Evolutionary conservation across 495 filamentous ascomycete species (phyloP).

Genomic region (Ramalina intermedia): DNA sequence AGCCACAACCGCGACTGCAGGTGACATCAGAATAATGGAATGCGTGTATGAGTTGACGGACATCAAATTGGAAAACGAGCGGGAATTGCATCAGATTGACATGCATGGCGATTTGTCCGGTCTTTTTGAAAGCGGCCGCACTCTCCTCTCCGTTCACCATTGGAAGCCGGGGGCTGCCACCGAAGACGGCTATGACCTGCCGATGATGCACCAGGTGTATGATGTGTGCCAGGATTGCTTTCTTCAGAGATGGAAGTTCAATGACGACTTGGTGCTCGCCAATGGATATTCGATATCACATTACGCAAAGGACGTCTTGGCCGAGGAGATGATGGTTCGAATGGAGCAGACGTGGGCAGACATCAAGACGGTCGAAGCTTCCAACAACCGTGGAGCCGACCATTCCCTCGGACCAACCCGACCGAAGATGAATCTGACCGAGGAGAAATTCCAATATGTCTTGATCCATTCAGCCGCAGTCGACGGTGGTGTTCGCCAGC

Average conservation of each 20-base stretch:
- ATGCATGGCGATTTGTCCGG: constrained; percentile 44
- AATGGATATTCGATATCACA: constrained; percentile 49
- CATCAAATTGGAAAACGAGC: constrained; percentile 41
- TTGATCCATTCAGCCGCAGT: constrained; percentile 6
- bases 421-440: constrained; percentile 5
- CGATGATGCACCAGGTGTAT: constrained; percentile 42
- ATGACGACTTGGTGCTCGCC: constrained; percentile 40
- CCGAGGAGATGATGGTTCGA: constrained; percentile 36
- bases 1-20: constrained; percentile 33
- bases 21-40: constrained; percentile 47
- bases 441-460: constrained; percentile 12
- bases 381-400: constrained; percentile 10
- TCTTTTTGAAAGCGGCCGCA: constrained; percentile 45
- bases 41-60: constrained; percentile 44
- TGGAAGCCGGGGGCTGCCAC: constrained; percentile 41
- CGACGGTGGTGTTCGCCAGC: constrained; percentile 11
- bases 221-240: constrained; percentile 46
- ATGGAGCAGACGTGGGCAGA: constrained; percentile 51
- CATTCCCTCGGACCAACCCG: constrained; percentile 12
- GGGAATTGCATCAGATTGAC: constrained; percentile 50
- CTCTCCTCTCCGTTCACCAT: constrained; percentile 47
- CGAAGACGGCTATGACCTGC: constrained; percentile 37
- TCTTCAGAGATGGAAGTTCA: constrained; percentile 47
- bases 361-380: constrained; percentile 16
- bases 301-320: constrained; percentile 34